Base-by-base conservation (phyloP, 2,329 filamentous ascomycete species). In the Leptoxyphium fumago region DNA sequence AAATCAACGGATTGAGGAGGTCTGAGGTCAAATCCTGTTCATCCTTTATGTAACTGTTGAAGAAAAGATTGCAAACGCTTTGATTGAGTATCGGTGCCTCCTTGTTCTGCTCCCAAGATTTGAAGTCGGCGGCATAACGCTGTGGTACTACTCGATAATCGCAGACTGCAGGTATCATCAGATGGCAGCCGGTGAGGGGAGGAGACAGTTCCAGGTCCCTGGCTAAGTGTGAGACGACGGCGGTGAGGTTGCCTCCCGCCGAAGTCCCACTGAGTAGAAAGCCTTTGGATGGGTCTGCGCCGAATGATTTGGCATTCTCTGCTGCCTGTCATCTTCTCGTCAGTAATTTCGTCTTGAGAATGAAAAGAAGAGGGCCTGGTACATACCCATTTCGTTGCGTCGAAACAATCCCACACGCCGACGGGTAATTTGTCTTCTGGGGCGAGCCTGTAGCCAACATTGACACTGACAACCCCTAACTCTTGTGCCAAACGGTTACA, bases 261-360 rank as follows among this genome's bases (percentile, higher is more conserved):
- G 67, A 71, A 5, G 64, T 68, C 14, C 72, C 72, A 8, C 70
- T 68, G 0, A 74, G 53, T n/a, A 73, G 60, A 48, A 74, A 69
- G 8, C 70, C 70, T 43, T 60, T 61, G 4, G 54, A 46, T 1
- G 70, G 62, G 40, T 71, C 61, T 1, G 64, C 65, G 8, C 59
- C 52, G 5, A 72, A 54, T 0, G 30, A 40, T 1, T 44, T 13
- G 43, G 50, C 60, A 47, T 56, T 56, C 21, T 46, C 50, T 14
- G 53, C 54, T 38, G 65, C 60, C 66, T 65, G 67, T 18, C 11
- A 5, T 13, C 11, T 36, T 8, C 13, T 14, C n/a, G 26, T 38
- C 34, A 38, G 34, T 9, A 17, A 9, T 4, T n/a, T 4, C 34
- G 8, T 38, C 34, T 17, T 17, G 9, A 9, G 42, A 70, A 48